Base-by-base conservation (phyloP, 1,284 basidiomycete genomes). In the Sphaerobolus stellatus region DNA sequence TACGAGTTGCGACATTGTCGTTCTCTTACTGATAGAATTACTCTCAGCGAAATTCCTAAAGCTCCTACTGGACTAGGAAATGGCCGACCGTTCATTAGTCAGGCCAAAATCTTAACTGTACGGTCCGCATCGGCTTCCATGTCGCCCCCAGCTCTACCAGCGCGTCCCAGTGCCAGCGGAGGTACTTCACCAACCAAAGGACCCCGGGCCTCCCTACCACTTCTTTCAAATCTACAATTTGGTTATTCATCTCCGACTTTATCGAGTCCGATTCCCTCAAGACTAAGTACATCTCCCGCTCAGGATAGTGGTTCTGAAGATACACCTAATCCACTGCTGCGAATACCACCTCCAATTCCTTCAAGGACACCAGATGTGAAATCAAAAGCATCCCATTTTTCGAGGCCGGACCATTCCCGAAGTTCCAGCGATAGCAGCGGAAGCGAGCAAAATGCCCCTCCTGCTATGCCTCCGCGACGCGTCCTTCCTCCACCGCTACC, bases 401-500 rank as follows among this genome's bases (percentile, higher is more conserved):
- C n/a, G n/a, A n/a, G 5, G 43, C 22, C 18, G 13, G 53, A 54
- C 27, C 24, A 4, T 14, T 20, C 9, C 11, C 29, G 46, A 43
- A 34, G 18, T 20, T 54, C 53, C 3, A 49, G 46, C 29, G 53
- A 54, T 29, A 58, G 47, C 25, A 44, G 40, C 5, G 49, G 47
- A 20, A 43, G 47, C 31, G 25, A 28, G 20, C 20, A 24, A 18
- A 41, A 36, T n/a, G 46, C 14, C 33, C 22, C 50, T 40, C 5
- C 43, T 27, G 29, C 20, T 9, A 24, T 20, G 20, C 13, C 30
- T 28, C 28, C n/a, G 27, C 50, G 27, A 7, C 50, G 48, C n/a
- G 11, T 46, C 11, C 40, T 50, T 22, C 56, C 56, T 31, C 43
- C 56, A 16, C 45, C 41, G 8, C 50, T 56, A 28, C 56, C 50